Base-by-base conservation (phyloP, 208 protist genomes). In the Porcisia hertigi region DNA sequence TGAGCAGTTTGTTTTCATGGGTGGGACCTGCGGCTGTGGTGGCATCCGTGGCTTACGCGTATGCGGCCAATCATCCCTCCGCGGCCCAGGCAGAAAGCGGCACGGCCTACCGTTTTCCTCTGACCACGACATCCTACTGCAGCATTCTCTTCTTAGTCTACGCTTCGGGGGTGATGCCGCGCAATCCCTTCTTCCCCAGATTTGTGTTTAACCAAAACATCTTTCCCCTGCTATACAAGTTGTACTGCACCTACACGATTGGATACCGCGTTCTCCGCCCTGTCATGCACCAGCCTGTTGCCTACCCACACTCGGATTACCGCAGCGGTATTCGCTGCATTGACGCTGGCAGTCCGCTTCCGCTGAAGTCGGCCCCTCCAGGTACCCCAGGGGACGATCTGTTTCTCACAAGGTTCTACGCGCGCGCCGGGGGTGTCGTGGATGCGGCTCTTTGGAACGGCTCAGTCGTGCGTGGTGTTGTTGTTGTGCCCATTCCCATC, bases 271-370 rank as follows among this genome's bases (percentile, higher is more conserved):
- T 88, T 25, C 58, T 95, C 36, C 81, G 86, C 54, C 58, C 30
- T 18, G 18, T 90, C 71, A 76, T 96, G 71, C 94, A 97, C 74
- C 76, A 75, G 58, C 85, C 87, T 0, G 64, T 79, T 30, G 59
- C 66, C 39, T 83, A 87, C 65, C 91, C 90, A 5, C 94, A 97
- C 78, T 96, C 94, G 0, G 87, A 97, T 83, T 94, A 88, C 78
- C 89, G 88, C 45, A 81, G 79, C 60, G 92, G 90, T n/a, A 83
- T 92, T n/a, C 84, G 88, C 23, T 82, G 70, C 60, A 65, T 94
- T 14, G 81, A 81, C 65, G 80, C 71, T 1, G 70, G 47, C 16
- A 65, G 69, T 73, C 66, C 64, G 30, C 53, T 81, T 43, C 66
- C 52, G 14, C 57, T 75, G 52, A 79, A 79, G 59, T 23, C n/a